These are phyloP conservation scores for Paraglomus brasilianum DNA, from an alignment of 192 early-diverging fungal genomes.

Conservation along the genomic window DNA sequence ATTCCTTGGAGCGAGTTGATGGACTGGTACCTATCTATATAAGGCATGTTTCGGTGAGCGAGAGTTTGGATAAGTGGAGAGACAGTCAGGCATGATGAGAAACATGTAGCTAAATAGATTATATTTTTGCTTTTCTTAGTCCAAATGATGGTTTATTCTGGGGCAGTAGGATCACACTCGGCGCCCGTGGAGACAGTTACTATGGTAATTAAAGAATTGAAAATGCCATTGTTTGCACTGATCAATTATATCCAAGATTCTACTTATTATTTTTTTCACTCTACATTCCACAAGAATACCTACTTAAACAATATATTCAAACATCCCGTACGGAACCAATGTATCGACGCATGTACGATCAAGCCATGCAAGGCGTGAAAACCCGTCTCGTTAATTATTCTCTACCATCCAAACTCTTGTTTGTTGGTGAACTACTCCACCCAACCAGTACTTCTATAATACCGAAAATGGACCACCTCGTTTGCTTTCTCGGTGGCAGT, in stretches of 20 bases:
- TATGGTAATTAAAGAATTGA: slow-evolving; percentile 62
- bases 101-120: too few relatives aligned
- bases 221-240: not conserved
- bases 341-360: slow-evolving; percentile 68
- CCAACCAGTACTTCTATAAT: slow-evolving; percentile 30
- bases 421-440: slow-evolving; percentile 60
- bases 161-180: slow-evolving; percentile 66
- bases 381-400: slow-evolving; percentile 60
- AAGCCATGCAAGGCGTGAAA: slow-evolving; percentile 63
- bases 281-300: slow-evolving; percentile 78
- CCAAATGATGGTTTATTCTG: slow-evolving; percentile 57
- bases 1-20: slow-evolving; percentile 51
- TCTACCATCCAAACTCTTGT: slow-evolving; percentile 57
- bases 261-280: slow-evolving; percentile 1
- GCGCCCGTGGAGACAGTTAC: slow-evolving; percentile 84
- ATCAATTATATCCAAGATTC: not conserved
- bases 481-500: slow-evolving; percentile 87
- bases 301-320: slow-evolving; percentile 85
- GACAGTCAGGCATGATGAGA: slow-evolving; percentile 18
- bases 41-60: too few relatives aligned
- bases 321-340: slow-evolving; percentile 58
- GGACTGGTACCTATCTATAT: slow-evolving; percentile 81
- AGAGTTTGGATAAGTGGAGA: not conserved
- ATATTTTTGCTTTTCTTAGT: slow-evolving; percentile 19
- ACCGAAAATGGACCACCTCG: slow-evolving; percentile 90